Base-by-base conservation (phyloP, 164 flowering plant species). In the Dillenia suffruticosa region DNA sequence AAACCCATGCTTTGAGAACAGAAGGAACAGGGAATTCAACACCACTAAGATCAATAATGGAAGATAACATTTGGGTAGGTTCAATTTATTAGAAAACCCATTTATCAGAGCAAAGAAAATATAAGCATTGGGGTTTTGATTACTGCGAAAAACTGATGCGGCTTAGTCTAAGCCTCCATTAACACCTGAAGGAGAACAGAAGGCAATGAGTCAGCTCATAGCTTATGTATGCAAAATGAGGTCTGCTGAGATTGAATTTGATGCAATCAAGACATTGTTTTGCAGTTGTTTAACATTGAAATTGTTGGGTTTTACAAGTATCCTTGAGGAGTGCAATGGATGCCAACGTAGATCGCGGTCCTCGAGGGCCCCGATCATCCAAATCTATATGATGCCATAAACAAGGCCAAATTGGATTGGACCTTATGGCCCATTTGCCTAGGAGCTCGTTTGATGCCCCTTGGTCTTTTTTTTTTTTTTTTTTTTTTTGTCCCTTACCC, bases 1-100 rank as follows among this genome's bases (percentile, higher is more conserved):
- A 59, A 9, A 62, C 62, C 40, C 77, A 77, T 9, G 75, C 68
- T 57, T 70, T 73, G 51, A 76, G 72, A 13, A 63, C 75, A 13
- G 72, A 76, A 32, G 77, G 75, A 16, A 76, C 17, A 5, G 75
- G 64, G 45, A 67, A 70, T 40, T 70, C 62, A 55, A 67, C 55
- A 22, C 69, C 69, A 47, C 46, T 14, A 12, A 63, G 46, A 2
- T 60, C 9, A 9, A 51, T 62, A 65, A 71, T 55, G 56, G 24
- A 56, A 64, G 12, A 50, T 9, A 68, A 43, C 72, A 72, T 64
- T 26, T 56, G 63, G 12, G 55, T 15, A 69, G 67, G 51, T 43
- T 44, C 15, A 50, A 15, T 44, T 63, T 60, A 40, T 61, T 60
- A 9, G 72, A 61, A 24, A 64, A 63, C 15, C 66, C 71, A 59